Percentiles rank a stretch among this genome's conserved stretches.
phyloP scores from a whole-genome alignment of 805 yeast species.

The Cyberlindnera euphorbiiphila region DNA sequence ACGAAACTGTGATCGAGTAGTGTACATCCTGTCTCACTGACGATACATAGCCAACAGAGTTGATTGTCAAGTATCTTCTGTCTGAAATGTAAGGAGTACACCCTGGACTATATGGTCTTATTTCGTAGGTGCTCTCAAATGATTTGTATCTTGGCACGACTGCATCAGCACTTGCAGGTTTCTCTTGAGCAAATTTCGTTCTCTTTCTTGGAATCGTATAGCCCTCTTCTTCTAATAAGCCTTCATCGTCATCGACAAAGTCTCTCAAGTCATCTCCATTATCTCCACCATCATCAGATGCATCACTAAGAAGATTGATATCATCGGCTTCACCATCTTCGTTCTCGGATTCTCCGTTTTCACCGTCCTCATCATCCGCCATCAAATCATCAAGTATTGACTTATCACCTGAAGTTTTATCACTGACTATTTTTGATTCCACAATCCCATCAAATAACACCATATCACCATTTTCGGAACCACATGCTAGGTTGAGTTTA shows the following conservation, averaged over 20 bases:
- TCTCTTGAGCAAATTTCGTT: constrained; percentile 12
- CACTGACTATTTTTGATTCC: constrained; percentile 21
- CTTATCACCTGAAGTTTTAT: neutral
- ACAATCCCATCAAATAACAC: constrained; percentile 29
- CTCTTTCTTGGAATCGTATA: constrained; percentile 30
- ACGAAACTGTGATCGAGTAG: constrained; percentile 78
- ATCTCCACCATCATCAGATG: constrained; percentile 18
- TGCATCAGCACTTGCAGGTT: neutral
- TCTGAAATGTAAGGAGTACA: constrained; percentile 73
- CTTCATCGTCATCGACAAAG: constrained; percentile 45
- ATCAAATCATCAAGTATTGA: constrained; percentile 17
- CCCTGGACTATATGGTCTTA: constrained; percentile 78
- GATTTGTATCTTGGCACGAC: constrained; percentile 9
- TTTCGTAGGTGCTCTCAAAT: constrained; percentile 25
- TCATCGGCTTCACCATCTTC: constrained; percentile 30
- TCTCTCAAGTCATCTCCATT: constrained; percentile 31
- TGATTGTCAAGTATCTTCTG: constrained; percentile 77
- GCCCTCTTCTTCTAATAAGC: constrained; percentile 61
- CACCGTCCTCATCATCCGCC: constrained; percentile 30
- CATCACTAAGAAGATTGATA: constrained; percentile 25
- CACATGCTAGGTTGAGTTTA: constrained; percentile 29
- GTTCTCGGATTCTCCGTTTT: constrained; percentile 24
- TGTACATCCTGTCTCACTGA: constrained; percentile 57
- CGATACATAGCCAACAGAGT: constrained; percentile 78
- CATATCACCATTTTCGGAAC: constrained; percentile 40